Conservation (phyloP, 2,329 filamentous ascomycete species). For the Ophiostoma populinum region DNA sequence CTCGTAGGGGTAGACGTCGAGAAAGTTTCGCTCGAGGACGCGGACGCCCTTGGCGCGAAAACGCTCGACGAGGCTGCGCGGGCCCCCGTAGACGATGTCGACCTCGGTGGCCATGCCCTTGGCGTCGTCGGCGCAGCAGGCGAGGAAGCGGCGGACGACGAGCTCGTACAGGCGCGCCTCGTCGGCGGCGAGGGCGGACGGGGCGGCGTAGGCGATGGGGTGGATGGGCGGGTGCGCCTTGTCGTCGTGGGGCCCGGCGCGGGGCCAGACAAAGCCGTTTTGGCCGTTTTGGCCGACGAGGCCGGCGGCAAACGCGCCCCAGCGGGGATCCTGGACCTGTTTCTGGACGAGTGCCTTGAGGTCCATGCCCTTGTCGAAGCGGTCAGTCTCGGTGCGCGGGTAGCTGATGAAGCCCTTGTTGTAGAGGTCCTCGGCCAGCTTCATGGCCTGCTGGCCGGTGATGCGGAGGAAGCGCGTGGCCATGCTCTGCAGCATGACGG, state of each 20-base stretch:
- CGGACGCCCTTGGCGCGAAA: constrained; percentile 73
- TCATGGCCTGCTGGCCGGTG: constrained; percentile 83
- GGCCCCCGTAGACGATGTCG: constrained; percentile 61
- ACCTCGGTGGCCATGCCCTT: constrained; percentile 73
- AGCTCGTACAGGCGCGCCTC: constrained; percentile 82
- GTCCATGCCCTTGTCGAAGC: constrained; percentile 83
- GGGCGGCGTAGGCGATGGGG: constrained; percentile 68
- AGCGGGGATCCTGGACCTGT: constrained; percentile 57
- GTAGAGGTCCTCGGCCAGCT: constrained; percentile 70
- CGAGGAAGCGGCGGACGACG: constrained; percentile 76
- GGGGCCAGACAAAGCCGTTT: constrained; percentile 51
- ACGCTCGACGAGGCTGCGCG: constrained; percentile 30
- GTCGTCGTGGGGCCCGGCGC: constrained; percentile 76
- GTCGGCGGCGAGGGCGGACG: constrained; percentile 42
- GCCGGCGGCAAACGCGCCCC: constrained; percentile 65
- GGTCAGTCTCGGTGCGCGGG: constrained; percentile 90
- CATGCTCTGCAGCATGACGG: constrained; percentile 91
- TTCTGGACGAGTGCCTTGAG: constrained; percentile 65
- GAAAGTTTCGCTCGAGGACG: constrained; percentile 77
- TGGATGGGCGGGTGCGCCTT: constrained; percentile 96
- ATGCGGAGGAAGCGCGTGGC: constrained; percentile 79
- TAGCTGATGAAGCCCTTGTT: constrained; percentile 95
- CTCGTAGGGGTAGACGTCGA: constrained; percentile 91
- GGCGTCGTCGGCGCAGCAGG: constrained; percentile 90
- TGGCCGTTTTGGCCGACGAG: constrained; percentile 60